These are phyloP conservation scores for Fusarium humuli DNA, from an alignment of 2,329 filamentous ascomycete genomes.

Conservation along the genomic window DNA sequence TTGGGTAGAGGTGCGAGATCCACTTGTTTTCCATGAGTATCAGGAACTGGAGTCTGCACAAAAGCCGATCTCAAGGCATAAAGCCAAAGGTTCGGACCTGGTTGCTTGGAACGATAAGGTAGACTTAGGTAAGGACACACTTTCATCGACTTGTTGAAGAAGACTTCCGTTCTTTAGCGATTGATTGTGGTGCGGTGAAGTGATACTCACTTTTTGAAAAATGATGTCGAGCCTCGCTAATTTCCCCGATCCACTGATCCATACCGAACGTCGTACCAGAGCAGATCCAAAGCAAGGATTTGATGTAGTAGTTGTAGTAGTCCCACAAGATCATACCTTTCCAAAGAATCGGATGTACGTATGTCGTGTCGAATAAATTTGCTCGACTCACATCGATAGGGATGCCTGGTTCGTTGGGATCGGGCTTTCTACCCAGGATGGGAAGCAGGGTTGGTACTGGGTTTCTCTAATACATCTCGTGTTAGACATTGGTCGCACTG, in stretches of 20 bases:
- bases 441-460: not conserved
- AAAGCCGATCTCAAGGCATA: slow-evolving; percentile 1
- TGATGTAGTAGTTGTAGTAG: slow-evolving; percentile 2
- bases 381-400: slow-evolving; percentile 8
- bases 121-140: not conserved
- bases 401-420: not conserved
- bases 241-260: not conserved
- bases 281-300: not conserved
- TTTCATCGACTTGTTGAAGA: slow-evolving; percentile 11
- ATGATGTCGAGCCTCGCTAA: not conserved
- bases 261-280: not conserved
- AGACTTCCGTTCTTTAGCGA: not conserved
- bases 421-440: not conserved
- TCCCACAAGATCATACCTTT: slow-evolving; percentile 4
- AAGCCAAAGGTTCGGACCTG: not conserved
- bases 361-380: not conserved
- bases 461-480: not conserved
- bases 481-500: accelerated
- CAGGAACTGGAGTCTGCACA: not conserved
- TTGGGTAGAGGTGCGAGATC: not conserved
- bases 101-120: not conserved
- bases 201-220: not conserved
- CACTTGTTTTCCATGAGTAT: not conserved
- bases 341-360: not conserved
- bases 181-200: accelerated